Percentiles rank a stretch among this genome's conserved stretches.
phyloP scores from a whole-genome alignment of 148 eudicot genomes.

The Arbutus unedo region DNA sequence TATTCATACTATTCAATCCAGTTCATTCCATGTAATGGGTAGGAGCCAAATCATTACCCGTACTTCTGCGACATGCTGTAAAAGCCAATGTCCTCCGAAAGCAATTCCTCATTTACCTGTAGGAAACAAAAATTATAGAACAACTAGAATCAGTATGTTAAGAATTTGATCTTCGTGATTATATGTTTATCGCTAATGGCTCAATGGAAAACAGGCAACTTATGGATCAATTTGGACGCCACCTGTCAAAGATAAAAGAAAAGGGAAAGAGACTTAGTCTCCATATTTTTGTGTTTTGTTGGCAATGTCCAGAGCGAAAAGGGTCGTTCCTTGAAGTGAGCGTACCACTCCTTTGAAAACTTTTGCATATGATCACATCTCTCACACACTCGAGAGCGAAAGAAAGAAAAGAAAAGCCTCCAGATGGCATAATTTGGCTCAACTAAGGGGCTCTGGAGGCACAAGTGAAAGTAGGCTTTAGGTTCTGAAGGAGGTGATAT shows the following conservation, averaged over 20 bases:
- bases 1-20: not conserved
- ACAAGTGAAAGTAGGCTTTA: not conserved
- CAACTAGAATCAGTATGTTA: not conserved
- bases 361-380: not conserved
- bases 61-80: not conserved
- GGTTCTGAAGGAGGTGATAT: not conserved
- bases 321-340: not conserved
- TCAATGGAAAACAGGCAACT: not conserved
- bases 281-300: not conserved
- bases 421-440: not conserved
- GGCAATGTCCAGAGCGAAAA: not conserved
- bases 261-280: not conserved
- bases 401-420: not conserved
- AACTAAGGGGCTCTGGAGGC: not conserved
- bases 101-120: conserved; percentile 9
- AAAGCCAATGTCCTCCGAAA: not conserved
- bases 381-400: not conserved
- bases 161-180: not conserved
- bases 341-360: not conserved
- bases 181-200: not conserved
- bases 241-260: not conserved
- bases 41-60: not conserved
- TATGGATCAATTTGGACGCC: not conserved
- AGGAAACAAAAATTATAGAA: not conserved
- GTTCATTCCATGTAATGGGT: not conserved